These are phyloP conservation scores for Populus nigra DNA, from an alignment of 345 rosid genomes.

Conservation along the genomic window DNA sequence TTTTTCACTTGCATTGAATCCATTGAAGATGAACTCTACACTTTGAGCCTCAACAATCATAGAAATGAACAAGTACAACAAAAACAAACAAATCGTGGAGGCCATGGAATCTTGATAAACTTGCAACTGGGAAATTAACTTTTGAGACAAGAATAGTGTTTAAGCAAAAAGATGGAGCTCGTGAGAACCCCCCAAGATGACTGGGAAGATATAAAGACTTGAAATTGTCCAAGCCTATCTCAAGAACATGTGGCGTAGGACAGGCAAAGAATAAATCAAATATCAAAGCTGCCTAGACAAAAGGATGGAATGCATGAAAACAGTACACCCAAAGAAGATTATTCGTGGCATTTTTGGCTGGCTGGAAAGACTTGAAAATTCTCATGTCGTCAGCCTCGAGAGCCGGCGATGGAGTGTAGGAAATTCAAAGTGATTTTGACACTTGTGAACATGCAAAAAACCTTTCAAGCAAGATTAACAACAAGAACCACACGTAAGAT, in stretches of 20 bases:
- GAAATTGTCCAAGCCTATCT: background rate
- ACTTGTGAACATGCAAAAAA: background rate
- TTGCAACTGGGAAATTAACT: background rate
- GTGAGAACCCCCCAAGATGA: background rate
- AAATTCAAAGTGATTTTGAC: background rate
- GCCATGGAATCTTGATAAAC: slow-evolving; percentile 10
- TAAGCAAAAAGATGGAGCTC: background rate
- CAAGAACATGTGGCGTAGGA: background rate
- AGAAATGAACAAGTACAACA: slow-evolving; percentile 11
- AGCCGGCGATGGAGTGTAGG: background rate
- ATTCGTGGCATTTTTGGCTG: background rate
- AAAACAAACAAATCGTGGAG: background rate
- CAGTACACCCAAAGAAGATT: background rate
- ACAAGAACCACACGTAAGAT: background rate
- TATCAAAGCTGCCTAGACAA: background rate
- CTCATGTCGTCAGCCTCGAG: background rate
- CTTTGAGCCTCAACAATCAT: slow-evolving; percentile 9
- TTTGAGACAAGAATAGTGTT: background rate
- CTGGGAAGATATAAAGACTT: background rate
- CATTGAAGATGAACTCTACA: slow-evolving; percentile 36
- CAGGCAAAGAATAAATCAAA: background rate
- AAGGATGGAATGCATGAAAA: background rate
- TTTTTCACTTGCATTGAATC: slow-evolving; percentile 27
- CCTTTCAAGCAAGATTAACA: background rate
- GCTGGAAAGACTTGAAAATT: background rate